Evolutionary conservation across 768 basidiomycete genomes (phyloP).

Genomic region (Pulveroboletus ravenelii): DNA sequence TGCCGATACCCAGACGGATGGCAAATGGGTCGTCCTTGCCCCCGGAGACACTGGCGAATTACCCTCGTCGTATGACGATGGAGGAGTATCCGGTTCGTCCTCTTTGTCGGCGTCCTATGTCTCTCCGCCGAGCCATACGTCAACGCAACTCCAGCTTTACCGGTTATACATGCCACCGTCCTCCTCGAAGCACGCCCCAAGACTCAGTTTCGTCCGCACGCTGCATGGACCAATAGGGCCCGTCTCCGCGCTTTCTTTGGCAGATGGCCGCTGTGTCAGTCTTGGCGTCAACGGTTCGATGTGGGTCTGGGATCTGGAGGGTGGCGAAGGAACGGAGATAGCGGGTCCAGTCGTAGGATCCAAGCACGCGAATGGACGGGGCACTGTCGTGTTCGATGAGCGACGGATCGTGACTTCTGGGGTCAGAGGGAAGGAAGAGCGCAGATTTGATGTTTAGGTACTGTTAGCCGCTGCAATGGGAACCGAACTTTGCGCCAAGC

Average conservation of each 20-base stretch:
- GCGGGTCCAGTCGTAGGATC: conserved; percentile 33
- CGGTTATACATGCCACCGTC: conserved; percentile 58
- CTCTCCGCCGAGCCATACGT: conserved; percentile 39
- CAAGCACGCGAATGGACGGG: conserved; percentile 20
- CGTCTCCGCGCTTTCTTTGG: conserved; percentile 61
- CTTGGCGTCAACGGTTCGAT: conserved; percentile 66
- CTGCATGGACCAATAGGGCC: conserved; percentile 67
- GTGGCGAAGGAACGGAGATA: conserved; percentile 37
- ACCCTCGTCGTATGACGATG: conserved; percentile 8
- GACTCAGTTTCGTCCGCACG: conserved; percentile 66
- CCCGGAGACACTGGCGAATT: conserved; percentile 41
- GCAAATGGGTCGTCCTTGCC: conserved; percentile 79
- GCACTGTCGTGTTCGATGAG: conserved; percentile 68
- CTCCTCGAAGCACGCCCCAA: conserved; percentile 51
- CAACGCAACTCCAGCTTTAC: conserved; percentile 66
- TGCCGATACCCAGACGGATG: conserved; percentile 76
- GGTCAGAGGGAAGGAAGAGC: conserved; percentile 29
- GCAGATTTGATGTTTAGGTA: conserved; percentile 32
- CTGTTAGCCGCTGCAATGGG: too few relatives aligned
- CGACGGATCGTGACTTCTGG: conserved; percentile 57
- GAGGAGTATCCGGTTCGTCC: conserved; percentile 18
- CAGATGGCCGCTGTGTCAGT: conserved; percentile 81
- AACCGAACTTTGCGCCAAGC: background rate
- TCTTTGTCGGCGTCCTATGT: conserved; percentile 27
- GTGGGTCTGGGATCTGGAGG: conserved; percentile 86